phyloP scores from a whole-genome alignment of 2,329 filamentous ascomycete genomes.

The Aspergillus calidoustus region DNA sequence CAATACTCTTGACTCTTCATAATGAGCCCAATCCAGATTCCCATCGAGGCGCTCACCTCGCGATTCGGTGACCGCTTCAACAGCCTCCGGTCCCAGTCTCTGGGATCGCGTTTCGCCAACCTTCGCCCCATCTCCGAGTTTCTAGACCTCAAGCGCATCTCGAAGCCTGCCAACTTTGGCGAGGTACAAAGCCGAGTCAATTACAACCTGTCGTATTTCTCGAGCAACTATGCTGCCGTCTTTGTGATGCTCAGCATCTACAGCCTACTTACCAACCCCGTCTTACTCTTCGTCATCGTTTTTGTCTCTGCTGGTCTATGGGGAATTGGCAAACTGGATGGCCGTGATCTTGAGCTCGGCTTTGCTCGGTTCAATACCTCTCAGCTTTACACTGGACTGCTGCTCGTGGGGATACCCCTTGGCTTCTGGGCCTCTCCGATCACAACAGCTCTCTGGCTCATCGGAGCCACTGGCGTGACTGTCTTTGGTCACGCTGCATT shows the following conservation, averaged over 20 bases:
- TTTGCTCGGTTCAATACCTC: constrained; percentile 82
- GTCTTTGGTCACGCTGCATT: constrained; percentile 94
- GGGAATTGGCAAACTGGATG: constrained; percentile 87
- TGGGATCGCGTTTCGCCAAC: constrained; percentile 86
- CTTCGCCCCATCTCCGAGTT: constrained; percentile 91
- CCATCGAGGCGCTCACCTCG: constrained; percentile 87
- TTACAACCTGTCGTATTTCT: constrained; percentile 97
- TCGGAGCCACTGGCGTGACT: constrained; percentile 90
- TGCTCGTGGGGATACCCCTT: constrained; percentile 81
- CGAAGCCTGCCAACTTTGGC: constrained; percentile 88
- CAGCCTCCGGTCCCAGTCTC: constrained; percentile 75
- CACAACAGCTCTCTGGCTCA: constrained; percentile 86
- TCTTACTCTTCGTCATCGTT: constrained; percentile 89
- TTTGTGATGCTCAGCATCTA: constrained; percentile 97
- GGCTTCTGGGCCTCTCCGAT: constrained; percentile 85
- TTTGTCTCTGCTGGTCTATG: constrained; percentile 86
- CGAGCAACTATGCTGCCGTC: constrained; percentile 94
- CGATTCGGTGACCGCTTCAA: constrained; percentile 90
- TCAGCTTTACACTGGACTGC: constrained; percentile 89
- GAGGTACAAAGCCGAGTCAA: constrained; percentile 92
- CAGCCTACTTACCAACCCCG: constrained; percentile 83
- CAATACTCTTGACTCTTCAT: constrained; percentile 24
- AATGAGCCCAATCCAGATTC: constrained; percentile 92
- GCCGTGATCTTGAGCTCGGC: constrained; percentile 85
- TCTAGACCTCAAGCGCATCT: constrained; percentile 91